Evolutionary conservation across 2,329 filamentous ascomycete genomes (phyloP).

Genomic region (Claviceps pazoutovae): DNA sequence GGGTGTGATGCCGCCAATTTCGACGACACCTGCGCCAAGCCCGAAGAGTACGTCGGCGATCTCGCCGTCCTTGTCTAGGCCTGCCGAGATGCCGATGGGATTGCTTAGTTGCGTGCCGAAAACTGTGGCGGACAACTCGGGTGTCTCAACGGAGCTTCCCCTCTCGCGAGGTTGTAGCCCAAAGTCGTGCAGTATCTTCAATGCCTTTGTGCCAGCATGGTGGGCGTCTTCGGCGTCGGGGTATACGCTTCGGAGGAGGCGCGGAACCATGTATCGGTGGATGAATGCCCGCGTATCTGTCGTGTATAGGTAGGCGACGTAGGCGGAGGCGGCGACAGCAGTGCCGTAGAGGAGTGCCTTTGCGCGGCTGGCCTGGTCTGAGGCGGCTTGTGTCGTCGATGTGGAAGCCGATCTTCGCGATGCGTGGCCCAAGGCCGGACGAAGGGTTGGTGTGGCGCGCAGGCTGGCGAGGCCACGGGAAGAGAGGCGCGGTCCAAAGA

Average conservation of each 20-base stretch:
- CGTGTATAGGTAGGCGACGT: constrained; percentile 49
- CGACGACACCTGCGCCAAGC: constrained; percentile 73
- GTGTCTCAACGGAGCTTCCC: constrained; percentile 24
- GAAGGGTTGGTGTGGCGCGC: constrained; percentile 1
- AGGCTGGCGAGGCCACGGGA: constrained; percentile 6
- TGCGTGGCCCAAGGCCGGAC: constrained; percentile 7
- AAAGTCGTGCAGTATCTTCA: constrained; percentile 61
- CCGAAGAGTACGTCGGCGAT: constrained; percentile 75
- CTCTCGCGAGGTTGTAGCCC: constrained; percentile 75
- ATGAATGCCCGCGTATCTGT: constrained; percentile 61
- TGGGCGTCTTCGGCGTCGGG: constrained; percentile 87
- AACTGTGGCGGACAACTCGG: constrained; percentile 33
- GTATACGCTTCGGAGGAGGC: constrained; percentile 48
- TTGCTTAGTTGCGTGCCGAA: constrained; percentile 70
- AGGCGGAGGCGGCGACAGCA: constrained; percentile 26
- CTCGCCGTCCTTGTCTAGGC: constrained; percentile 87
- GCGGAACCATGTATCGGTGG: constrained; percentile 55
- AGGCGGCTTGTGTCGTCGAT: constrained; percentile 14
- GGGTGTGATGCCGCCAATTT: constrained; percentile 84
- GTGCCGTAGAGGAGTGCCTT: constrained; percentile 27
- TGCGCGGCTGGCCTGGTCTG: constrained; percentile 16
- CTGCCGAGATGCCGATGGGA: constrained; percentile 87
- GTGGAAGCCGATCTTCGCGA: constrained; percentile 19
- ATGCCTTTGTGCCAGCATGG: constrained; percentile 54
- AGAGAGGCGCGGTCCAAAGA: constrained; percentile 7